A percentile compares a stretch with the other conserved stretches of the same genome.
phyloP scores from a whole-genome alignment of 75 land plant genomes.

The Picea glauca region DNA sequence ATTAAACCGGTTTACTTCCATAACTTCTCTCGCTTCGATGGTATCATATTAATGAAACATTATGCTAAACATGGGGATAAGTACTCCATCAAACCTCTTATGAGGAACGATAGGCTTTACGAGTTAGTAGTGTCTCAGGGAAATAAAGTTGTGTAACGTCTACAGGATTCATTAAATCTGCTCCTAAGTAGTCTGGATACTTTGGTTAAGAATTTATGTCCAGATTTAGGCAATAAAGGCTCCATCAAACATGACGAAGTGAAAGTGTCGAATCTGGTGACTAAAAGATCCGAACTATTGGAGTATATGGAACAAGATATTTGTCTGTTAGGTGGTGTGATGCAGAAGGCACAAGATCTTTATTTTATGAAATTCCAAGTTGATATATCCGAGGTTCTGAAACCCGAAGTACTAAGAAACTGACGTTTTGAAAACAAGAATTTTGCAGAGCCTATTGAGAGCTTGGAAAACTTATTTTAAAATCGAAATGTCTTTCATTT shows the following conservation, averaged over 20 bases:
- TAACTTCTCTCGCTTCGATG: no score
- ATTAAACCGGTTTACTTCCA: no score
- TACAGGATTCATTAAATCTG: not conserved
- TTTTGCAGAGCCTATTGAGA: no score
- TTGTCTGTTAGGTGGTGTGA: slow-evolving; percentile 9
- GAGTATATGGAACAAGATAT: slow-evolving; percentile 5
- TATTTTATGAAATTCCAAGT: slow-evolving; percentile 1
- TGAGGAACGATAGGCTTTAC: not conserved
- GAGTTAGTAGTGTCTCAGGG: not conserved
- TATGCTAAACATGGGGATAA: not conserved
- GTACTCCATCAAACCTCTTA: not conserved
- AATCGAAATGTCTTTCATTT: no score
- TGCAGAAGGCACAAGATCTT: slow-evolving; percentile 11
- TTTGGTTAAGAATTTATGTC: slow-evolving; percentile 12
- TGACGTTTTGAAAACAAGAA: no score
- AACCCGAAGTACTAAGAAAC: no score
- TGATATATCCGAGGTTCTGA: not conserved
- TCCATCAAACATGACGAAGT: slow-evolving; percentile 9
- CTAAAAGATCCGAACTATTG: not conserved
- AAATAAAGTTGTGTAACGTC: not conserved
- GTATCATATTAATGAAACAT: no score
- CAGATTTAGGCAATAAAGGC: not conserved
- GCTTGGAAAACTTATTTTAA: no score
- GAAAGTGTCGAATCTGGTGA: slow-evolving; percentile 3
- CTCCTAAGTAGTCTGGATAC: slow-evolving; percentile 4